Base-by-base conservation (phyloP, 768 basidiomycete genomes). In the Russula sp. region DNA sequence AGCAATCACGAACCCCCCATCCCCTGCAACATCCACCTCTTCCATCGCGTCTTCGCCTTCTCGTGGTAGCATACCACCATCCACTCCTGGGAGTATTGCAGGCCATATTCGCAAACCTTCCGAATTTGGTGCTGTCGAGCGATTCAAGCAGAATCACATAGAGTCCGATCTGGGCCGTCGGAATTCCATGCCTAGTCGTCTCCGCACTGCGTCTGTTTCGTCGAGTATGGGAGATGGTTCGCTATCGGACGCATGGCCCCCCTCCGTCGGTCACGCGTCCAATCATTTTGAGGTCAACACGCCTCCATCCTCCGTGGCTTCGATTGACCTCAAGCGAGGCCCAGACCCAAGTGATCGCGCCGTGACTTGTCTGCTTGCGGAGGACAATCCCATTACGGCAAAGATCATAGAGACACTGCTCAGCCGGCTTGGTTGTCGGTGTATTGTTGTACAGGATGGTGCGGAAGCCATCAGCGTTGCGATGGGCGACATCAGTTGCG, bases 391-490 rank as follows among this genome's bases (percentile, higher is more conserved):
- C 1, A 98, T 98, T 67, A 96, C 94, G 0, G 91, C 91, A 37
- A 98, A 98, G 78, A 98, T 99, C 54, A 87, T 98, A 54, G 94
- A 98, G 74, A 98, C 95, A 2, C 75, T 98, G 50, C 82, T 99
- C 52, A 89, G 92, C 64, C 87, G 95, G 40, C 83, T 98, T 64
- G 97, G 97, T 1, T 98, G 96, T 74, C 88, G 95, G 18, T 94
- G 92, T 73, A 88, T 98, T 10, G 91, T 98, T 9, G 97, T 98
- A 18, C 85, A 93, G 48, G 94, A 98, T 75, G 97, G 97, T 8
- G 93, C 95, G 5, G 94, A 97, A 74, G 97, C 97, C 22, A 88
- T 98, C 70, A 93, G 94, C 67, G 92, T 98, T 55, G 94, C 95
- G 3, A 94, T 97, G 85, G 93, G 94, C 51, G 94, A 95, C 71